Conservation (phyloP, 139 green algal species). For the Chlorella sorokiniana region DNA sequence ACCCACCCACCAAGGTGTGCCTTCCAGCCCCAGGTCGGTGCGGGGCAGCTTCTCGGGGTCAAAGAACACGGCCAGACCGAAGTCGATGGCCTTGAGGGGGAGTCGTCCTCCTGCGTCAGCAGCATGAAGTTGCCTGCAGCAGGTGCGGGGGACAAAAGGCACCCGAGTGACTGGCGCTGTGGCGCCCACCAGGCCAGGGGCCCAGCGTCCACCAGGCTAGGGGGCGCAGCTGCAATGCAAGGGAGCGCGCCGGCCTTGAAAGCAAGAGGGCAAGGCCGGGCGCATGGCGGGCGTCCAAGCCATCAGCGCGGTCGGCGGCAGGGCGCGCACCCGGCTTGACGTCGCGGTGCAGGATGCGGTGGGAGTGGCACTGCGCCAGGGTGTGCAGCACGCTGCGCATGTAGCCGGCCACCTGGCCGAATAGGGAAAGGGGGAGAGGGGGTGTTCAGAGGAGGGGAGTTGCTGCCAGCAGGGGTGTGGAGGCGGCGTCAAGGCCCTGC, state of each 20-base stretch:
- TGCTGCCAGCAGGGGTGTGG: background rate
- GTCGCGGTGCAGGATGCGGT: conserved; percentile 81
- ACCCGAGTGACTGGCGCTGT: background rate
- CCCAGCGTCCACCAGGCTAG: no score
- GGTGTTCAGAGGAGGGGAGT: background rate
- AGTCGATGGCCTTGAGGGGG: conserved; percentile 92
- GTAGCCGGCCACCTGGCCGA: conserved; percentile 45
- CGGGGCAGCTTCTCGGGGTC: conserved; percentile 72
- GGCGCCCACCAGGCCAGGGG: no score
- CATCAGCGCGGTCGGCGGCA: no score
- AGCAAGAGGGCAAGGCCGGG: no score
- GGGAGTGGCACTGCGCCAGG: conserved; percentile 55
- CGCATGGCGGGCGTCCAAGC: no score
- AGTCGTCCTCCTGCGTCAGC: conserved; percentile 63
- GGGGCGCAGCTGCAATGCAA: no score
- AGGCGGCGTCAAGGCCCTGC: background rate
- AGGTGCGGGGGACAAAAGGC: background rate
- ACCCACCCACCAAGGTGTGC: conserved; percentile 78
- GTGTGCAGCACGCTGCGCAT: conserved; percentile 57
- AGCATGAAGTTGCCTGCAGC: conserved; percentile 91
- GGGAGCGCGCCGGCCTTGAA: no score
- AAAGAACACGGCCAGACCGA: conserved; percentile 87
- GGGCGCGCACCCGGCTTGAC: conserved; percentile 65
- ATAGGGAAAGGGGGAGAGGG: background rate
- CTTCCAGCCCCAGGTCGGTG: conserved; percentile 85